phyloP scores from a whole-genome alignment of 306 rosid species.

The Begonia loranthoides region DNA sequence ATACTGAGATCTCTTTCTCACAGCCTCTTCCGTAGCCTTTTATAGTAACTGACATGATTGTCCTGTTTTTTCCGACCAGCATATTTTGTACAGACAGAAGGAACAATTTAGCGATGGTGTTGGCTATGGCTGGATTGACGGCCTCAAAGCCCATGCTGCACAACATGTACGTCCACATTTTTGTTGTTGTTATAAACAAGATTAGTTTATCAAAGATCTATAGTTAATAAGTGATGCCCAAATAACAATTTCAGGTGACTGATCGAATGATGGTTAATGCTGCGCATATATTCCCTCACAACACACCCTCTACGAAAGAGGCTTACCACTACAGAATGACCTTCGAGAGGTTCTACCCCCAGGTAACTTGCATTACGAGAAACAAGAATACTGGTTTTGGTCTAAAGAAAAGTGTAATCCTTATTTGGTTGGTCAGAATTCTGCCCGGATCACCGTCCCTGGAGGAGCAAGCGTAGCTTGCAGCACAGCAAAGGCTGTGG shows the following conservation, averaged over 20 bases:
- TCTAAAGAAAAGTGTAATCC: background rate
- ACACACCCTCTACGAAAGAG: slow-evolving; percentile 82
- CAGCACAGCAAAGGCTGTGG: slow-evolving; percentile 88
- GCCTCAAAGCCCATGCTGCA: slow-evolving; percentile 81
- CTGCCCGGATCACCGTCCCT: slow-evolving; percentile 74
- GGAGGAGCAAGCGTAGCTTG: slow-evolving; percentile 97
- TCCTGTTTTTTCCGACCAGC: slow-evolving; percentile 30
- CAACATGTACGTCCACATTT: slow-evolving; percentile 48
- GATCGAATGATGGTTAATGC: slow-evolving; percentile 83
- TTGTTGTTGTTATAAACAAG: too few species aligned
- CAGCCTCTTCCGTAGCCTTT: too few species aligned
- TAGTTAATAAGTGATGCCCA: background rate
- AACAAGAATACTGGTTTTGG: too few species aligned
- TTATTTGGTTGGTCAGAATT: slow-evolving; percentile 40
- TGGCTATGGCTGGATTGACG: slow-evolving; percentile 97
- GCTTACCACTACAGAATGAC: slow-evolving; percentile 88
- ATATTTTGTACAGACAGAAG: slow-evolving; percentile 82
- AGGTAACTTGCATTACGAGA: slow-evolving; percentile 24
- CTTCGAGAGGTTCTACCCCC: slow-evolving; percentile 90
- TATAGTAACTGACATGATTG: background rate
- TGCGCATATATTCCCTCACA: slow-evolving; percentile 63
- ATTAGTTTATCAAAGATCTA: too few species aligned
- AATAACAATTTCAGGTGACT: slow-evolving; percentile 40
- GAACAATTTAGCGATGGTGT: slow-evolving; percentile 98
- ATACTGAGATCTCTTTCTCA: background rate